phyloP scores from a whole-genome alignment of 768 basidiomycete species.

The Naganishia onofrii region DNA sequence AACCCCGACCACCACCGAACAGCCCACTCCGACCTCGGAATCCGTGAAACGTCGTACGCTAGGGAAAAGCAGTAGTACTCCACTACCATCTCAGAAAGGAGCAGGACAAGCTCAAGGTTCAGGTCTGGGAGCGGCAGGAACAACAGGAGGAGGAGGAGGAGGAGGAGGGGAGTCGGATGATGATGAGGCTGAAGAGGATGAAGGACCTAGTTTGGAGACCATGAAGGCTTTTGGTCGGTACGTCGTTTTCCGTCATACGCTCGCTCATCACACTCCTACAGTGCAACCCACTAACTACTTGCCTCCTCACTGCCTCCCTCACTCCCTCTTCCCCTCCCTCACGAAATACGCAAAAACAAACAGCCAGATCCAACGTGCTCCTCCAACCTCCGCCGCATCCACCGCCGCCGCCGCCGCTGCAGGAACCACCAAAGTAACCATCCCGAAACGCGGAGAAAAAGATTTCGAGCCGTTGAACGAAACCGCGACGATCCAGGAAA shows the following conservation, averaged over 20 bases:
- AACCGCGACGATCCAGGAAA: slow-evolving; percentile 61
- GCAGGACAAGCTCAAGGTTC: background rate
- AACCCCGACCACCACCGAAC: background rate
- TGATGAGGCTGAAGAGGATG: slow-evolving; percentile 46
- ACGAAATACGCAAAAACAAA: background rate
- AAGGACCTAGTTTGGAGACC: slow-evolving; percentile 40
- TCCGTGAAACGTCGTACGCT: slow-evolving; percentile 11
- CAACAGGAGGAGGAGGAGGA: no score
- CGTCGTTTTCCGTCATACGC: slow-evolving; percentile 26
- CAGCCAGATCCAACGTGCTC: slow-evolving; percentile 43
- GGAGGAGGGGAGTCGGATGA: slow-evolving; percentile 37
- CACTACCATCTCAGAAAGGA: background rate
- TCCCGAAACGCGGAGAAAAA: slow-evolving; percentile 95
- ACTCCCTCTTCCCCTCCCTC: background rate
- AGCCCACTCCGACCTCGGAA: background rate
- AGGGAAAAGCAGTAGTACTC: background rate
- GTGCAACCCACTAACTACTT: no score
- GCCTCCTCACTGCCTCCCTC: background rate
- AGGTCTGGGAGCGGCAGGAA: no score
- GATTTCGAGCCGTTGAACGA: slow-evolving; percentile 79
- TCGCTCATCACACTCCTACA: no score
- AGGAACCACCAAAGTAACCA: slow-evolving; percentile 54
- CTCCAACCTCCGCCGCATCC: slow-evolving; percentile 31
- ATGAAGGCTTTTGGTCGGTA: slow-evolving; percentile 46
- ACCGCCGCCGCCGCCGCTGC: slow-evolving; percentile 22